These are phyloP conservation scores for Brassica napus DNA, from an alignment of 345 rosid genomes.

Conservation along the genomic window DNA sequence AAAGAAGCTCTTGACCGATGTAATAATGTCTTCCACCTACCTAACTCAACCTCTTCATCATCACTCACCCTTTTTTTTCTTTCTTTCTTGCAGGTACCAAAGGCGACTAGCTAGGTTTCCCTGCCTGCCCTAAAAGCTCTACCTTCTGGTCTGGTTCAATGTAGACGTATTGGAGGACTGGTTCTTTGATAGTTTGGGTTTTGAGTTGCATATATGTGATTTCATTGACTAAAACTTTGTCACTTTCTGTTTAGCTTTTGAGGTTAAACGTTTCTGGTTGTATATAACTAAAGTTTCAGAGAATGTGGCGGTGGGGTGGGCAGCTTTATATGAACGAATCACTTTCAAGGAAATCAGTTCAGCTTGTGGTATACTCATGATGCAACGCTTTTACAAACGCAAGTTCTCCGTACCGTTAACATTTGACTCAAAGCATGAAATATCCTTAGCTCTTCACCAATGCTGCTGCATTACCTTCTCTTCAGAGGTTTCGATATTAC, in stretches of 20 bases:
- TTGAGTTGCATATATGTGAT: not conserved
- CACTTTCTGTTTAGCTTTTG: not conserved
- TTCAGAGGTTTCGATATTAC: too few relatives aligned
- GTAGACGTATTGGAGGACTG: not conserved
- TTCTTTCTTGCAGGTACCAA: not conserved
- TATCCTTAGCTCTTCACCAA: too few relatives aligned
- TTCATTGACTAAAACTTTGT: not conserved
- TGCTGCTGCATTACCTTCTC: too few relatives aligned
- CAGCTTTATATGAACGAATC: not conserved
- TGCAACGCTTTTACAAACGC: not conserved
- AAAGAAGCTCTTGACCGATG: not conserved
- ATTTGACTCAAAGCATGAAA: not conserved
- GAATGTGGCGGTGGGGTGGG: not conserved
- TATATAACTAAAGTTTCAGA: not conserved
- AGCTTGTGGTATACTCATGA: not conserved
- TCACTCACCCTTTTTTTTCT: not conserved
- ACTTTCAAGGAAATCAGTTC: not conserved
- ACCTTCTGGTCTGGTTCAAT: not conserved
- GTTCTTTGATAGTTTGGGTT: not conserved
- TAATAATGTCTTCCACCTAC: not conserved
- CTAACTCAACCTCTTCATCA: not conserved
- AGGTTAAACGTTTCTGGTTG: not conserved
- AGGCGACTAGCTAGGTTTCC: not conserved
- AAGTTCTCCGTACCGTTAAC: too few relatives aligned
- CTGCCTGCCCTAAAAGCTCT: not conserved